phyloP scores from a whole-genome alignment of 73 alveolate genomes.

The Symbiodinium pilosum region DNA sequence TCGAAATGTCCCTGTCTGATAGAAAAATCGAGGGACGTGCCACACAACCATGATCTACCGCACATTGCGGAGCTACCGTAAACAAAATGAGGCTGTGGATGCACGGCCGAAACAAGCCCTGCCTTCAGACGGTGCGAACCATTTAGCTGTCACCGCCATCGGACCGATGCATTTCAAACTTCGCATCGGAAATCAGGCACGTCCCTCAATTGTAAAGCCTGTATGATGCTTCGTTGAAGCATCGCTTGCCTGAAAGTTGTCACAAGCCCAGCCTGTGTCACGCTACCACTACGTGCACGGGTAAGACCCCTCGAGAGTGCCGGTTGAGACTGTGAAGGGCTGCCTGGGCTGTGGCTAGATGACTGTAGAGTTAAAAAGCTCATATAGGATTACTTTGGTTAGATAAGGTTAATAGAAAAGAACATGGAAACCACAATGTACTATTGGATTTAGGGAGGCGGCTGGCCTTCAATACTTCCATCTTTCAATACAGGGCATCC shows the following conservation, averaged over 20 bases:
- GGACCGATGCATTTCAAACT: not conserved
- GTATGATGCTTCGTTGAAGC: conserved; percentile 57
- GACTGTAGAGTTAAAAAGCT: not conserved
- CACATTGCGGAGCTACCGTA: too few relatives aligned
- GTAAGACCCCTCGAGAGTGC: not conserved
- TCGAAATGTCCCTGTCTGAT: too few relatives aligned
- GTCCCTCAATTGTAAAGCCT: conserved; percentile 47
- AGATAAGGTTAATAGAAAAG: not conserved
- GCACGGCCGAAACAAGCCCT: too few relatives aligned
- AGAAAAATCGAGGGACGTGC: too few relatives aligned
- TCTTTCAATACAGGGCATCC: not conserved
- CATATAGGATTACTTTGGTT: too few relatives aligned
- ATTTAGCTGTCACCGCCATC: too few relatives aligned
- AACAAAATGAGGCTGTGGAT: too few relatives aligned
- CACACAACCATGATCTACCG: too few relatives aligned
- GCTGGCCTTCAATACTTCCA: not conserved
- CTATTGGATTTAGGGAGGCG: not conserved
- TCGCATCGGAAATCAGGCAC: not conserved
- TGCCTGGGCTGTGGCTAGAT: not conserved
- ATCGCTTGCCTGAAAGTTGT: conserved; percentile 64
- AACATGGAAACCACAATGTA: too few relatives aligned
- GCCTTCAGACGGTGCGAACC: too few relatives aligned
- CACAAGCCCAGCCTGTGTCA: conserved; percentile 63
- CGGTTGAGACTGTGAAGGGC: not conserved
- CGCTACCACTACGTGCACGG: not conserved